phyloP scores from a whole-genome alignment of 1,284 basidiomycete species.

The Amylostereum areolatum region DNA sequence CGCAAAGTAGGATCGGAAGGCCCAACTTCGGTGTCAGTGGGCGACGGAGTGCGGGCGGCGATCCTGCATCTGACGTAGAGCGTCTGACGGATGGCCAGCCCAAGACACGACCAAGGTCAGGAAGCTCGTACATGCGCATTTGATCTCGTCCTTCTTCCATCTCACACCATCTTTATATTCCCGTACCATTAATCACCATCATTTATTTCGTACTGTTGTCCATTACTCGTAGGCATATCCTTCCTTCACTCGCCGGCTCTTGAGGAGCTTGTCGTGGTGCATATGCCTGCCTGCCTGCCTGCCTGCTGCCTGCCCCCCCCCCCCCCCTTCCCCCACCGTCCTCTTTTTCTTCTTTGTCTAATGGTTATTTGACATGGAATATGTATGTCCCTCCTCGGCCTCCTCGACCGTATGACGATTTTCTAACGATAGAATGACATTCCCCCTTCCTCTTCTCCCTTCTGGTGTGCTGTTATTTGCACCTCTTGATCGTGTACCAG shows the following conservation, averaged over 20 bases:
- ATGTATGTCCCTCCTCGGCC: too few relatives aligned
- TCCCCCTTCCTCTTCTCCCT: too few relatives aligned
- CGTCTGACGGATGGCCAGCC: constrained; percentile 12
- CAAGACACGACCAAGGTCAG: constrained; percentile 16
- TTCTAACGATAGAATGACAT: not conserved
- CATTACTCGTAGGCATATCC: not conserved
- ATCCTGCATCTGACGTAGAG: constrained; percentile 15
- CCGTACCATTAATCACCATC: not conserved
- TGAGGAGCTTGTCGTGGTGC: not conserved
- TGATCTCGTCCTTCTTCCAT: constrained; percentile 2
- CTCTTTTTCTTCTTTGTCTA: constrained; percentile 6
- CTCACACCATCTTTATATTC: not conserved
- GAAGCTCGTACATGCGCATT: constrained; percentile 13
- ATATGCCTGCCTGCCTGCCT: not conserved
- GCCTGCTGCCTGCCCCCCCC: not conserved
- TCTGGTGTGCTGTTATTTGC: too few relatives aligned
- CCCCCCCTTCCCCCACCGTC: constrained; percentile 1
- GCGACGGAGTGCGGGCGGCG: constrained; percentile 41
- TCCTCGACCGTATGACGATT: not conserved
- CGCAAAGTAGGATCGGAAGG: constrained; percentile 62
- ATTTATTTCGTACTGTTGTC: not conserved
- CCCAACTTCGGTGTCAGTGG: constrained; percentile 38
- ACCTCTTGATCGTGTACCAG: too few relatives aligned
- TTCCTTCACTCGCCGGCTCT: not conserved
- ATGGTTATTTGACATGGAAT: not conserved